Evolutionary conservation across 1,284 basidiomycete genomes (phyloP), one percentile per base, ranked within the genome.

Genomic region (Ustilago shanxiensis): DNA sequence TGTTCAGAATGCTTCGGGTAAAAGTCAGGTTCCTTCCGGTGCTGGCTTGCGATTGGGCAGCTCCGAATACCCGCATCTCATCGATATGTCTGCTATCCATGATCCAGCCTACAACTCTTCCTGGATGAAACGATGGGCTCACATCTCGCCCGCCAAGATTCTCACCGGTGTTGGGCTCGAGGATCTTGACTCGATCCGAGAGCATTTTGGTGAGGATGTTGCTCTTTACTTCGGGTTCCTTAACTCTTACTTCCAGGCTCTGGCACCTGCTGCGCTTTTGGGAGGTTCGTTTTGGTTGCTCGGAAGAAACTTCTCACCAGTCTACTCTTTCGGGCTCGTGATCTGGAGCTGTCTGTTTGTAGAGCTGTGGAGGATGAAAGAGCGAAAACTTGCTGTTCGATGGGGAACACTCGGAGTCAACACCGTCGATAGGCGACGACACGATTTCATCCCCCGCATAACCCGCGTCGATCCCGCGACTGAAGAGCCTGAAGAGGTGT

Each of bases 221-320:
- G 85, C 83, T 24, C 63, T 86, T 18, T 86, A 86, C 72, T 86
- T 85, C 74, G 83, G 76, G 33, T 86, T 84, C 55, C 74, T 86
- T 55, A 79, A 80, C 68, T 80, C 45, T 57, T 86, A 86, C 72
- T 84, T 83, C 35, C 73, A 72, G 51, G 71, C 83, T 13, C 68
- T 85, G 2, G 72, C 72, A 1, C 81, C 83, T 0, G 61, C 79
- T 10, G 82, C 84, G 1, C 33, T 77, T 18, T 56, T 81, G 11
- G 85, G 82, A 0, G 39, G 77, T 1, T 16, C 60, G 18, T 84
- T 84, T 55, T 86, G 83, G 82, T 16, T 70, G 28, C 20, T 63
- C 11, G 80, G 79, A 8, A 33, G 61, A 26, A 61, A 79, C 2
- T 85, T 77, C 56, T 73, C 73, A 31, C 67, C 73, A 11, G 22